Percentiles rank a stretch among this genome's conserved stretches.
These are phyloP conservation scores for Medicago truncatula DNA, from an alignment of 306 rosid genomes.

Conservation along the genomic window DNA sequence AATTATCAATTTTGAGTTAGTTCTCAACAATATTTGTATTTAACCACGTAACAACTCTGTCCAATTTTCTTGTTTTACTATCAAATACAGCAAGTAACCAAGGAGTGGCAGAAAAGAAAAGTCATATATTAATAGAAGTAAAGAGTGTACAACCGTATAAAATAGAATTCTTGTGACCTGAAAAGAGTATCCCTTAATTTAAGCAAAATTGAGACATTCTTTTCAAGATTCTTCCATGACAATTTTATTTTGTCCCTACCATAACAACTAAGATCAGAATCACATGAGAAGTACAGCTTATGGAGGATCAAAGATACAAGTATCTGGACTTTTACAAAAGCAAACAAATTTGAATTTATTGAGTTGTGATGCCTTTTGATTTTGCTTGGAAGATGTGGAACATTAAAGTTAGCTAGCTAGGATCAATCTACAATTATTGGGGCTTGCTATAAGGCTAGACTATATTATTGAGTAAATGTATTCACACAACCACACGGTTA, in stretches of 20 bases:
- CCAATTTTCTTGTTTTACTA: not conserved
- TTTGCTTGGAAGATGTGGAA: slow-evolving; percentile 4
- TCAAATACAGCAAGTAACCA: slow-evolving; percentile 17
- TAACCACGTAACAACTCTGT: slow-evolving; percentile 28
- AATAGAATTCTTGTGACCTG: slow-evolving; percentile 27
- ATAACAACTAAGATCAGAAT: slow-evolving; percentile 40
- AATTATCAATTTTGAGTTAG: too few relatives aligned
- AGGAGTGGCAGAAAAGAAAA: slow-evolving; percentile 32
- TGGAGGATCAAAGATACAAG: slow-evolving; percentile 29
- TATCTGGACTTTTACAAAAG: slow-evolving; percentile 39
- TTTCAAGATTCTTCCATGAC: slow-evolving; percentile 45
- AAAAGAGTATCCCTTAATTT: slow-evolving; percentile 41
- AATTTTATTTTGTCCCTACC: slow-evolving; percentile 47
- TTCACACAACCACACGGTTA: not conserved
- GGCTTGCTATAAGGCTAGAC: not conserved
- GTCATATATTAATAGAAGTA: not conserved
- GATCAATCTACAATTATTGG: not conserved
- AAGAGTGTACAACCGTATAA: slow-evolving; percentile 25
- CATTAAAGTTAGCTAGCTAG: slow-evolving; percentile 2
- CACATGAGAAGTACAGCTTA: slow-evolving; percentile 50
- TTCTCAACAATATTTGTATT: not conserved
- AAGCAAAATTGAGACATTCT: slow-evolving; percentile 45
- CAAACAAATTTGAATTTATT: slow-evolving; percentile 39
- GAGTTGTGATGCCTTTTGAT: slow-evolving; percentile 22
- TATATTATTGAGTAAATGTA: too few relatives aligned